phyloP scores from a whole-genome alignment of 2,329 filamentous ascomycete genomes.

The Plectosphaerella cucumerina region DNA sequence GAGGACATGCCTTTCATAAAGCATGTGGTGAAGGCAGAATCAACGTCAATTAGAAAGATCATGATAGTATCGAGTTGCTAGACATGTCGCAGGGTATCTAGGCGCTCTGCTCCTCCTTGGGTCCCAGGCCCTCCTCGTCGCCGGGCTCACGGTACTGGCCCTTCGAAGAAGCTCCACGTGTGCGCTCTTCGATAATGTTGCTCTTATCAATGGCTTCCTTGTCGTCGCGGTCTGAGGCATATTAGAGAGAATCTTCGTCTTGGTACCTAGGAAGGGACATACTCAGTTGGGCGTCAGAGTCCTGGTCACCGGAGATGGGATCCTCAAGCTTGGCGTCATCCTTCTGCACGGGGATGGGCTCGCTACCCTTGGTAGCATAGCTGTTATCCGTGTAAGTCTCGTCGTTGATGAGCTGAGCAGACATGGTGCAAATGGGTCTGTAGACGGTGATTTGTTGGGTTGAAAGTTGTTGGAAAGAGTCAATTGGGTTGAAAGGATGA shows the following conservation, averaged over 20 bases:
- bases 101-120: background rate
- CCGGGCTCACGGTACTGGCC: constrained; percentile 26
- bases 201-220: constrained; percentile 29
- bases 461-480: too few species aligned
- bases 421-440: constrained; percentile 2
- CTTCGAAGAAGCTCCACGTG: constrained; percentile 20
- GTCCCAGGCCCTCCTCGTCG: constrained; percentile 23
- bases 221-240: constrained; percentile 25
- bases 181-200: constrained; percentile 31
- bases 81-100: background rate
- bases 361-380: constrained; percentile 28
- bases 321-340: constrained; percentile 27
- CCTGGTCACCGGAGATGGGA: constrained; percentile 21
- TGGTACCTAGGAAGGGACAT: background rate
- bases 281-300: constrained; percentile 30
- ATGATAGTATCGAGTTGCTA: background rate
- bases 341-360: constrained; percentile 25
- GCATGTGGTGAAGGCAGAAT: too few species aligned
- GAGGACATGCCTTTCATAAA: too few species aligned
- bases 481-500: background rate
- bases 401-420: constrained; percentile 7
- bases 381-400: constrained; percentile 6
- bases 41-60: too few species aligned
- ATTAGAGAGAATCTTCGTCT: too few species aligned
- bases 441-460: background rate